Evolutionary conservation across 2,329 filamentous ascomycete genomes (phyloP).

Genomic region (Alternaria atra): DNA sequence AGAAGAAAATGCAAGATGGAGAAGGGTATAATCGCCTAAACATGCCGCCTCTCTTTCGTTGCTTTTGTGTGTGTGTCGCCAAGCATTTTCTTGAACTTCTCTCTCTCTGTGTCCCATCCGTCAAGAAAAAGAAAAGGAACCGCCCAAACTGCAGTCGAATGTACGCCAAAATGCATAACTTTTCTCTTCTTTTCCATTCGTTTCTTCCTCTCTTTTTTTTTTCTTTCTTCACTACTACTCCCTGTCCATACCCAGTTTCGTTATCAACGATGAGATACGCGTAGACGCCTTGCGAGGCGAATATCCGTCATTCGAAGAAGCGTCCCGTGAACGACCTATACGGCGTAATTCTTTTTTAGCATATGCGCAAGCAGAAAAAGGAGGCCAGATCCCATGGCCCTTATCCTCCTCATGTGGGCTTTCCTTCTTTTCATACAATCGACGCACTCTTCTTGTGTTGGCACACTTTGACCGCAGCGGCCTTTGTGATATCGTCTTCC

Average conservation of each 20-base stretch:
- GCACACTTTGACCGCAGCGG: neutral
- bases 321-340: neutral
- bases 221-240: neutral
- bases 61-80: neutral
- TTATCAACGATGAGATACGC: neutral
- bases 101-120: too few relatives aligned
- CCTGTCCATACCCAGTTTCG: neutral
- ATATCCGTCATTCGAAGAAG: neutral
- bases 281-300: neutral
- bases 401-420: neutral
- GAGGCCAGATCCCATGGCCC: too few relatives aligned
- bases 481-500: constrained; percentile 2
- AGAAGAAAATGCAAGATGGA: neutral
- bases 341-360: neutral
- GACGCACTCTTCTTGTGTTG: constrained; percentile 15
- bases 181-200: too few relatives aligned
- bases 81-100: too few relatives aligned
- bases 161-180: constrained; percentile 1
- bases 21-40: constrained; percentile 6
- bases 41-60: neutral
- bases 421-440: neutral
- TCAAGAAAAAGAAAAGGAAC: too few relatives aligned
- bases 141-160: neutral
- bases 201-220: neutral
- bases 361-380: neutral